These are phyloP conservation scores for Colletotrichum cordylinicola DNA, from an alignment of 2,329 filamentous ascomycete genomes.

Conservation along the genomic window DNA sequence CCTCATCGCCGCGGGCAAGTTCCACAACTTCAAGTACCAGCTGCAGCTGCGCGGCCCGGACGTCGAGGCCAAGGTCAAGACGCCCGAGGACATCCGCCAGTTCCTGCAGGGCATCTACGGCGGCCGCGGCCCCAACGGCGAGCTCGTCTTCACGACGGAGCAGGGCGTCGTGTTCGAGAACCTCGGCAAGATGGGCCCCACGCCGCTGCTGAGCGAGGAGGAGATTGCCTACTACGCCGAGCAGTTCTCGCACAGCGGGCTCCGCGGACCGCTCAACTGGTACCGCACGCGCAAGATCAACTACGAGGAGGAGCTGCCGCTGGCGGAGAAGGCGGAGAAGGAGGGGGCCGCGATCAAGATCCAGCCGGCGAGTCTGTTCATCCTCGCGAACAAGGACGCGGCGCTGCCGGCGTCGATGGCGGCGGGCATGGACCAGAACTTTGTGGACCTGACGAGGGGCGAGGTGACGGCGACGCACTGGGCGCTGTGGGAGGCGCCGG, in stretches of 20 bases:
- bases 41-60: slow-evolving; percentile 76
- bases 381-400: slow-evolving; percentile 73
- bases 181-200: slow-evolving; percentile 60
- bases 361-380: slow-evolving; percentile 73
- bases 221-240: slow-evolving; percentile 80
- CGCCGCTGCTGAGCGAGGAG: slow-evolving; percentile 67
- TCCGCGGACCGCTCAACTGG: slow-evolving; percentile 87
- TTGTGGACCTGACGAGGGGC: slow-evolving; percentile 67
- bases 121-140: slow-evolving; percentile 60
- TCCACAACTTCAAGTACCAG: slow-evolving; percentile 84
- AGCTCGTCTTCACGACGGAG: slow-evolving; percentile 62
- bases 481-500: slow-evolving; percentile 78
- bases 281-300: slow-evolving; percentile 80
- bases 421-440: slow-evolving; percentile 70
- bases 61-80: slow-evolving; percentile 63
- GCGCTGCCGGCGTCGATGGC: slow-evolving; percentile 78
- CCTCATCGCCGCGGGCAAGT: slow-evolving; percentile 55
- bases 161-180: slow-evolving; percentile 70
- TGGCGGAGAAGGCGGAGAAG: slow-evolving; percentile 58
- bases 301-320: slow-evolving; percentile 73
- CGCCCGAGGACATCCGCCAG: slow-evolving; percentile 67
- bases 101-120: slow-evolving; percentile 78
- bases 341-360: slow-evolving; percentile 43
- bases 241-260: slow-evolving; percentile 73
- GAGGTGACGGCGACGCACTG: slow-evolving; percentile 80